phyloP scores from a whole-genome alignment of 2,329 filamentous ascomycete genomes.

The Fusarium pseudonygamai region DNA sequence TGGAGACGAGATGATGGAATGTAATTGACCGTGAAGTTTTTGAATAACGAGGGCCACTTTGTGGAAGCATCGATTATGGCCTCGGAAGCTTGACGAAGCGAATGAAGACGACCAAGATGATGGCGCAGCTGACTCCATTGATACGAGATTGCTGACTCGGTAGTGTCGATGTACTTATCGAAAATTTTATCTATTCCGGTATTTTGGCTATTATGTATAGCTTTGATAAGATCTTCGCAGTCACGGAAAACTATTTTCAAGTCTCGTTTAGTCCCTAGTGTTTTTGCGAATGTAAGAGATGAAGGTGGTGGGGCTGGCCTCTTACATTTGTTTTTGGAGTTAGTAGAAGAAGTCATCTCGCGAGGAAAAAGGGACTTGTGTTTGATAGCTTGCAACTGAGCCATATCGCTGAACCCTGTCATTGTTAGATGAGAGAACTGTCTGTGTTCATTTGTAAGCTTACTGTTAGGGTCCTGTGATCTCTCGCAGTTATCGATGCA shows the following conservation, averaged over 20 bases:
- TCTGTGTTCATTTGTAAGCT: not conserved
- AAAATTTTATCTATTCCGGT: not conserved
- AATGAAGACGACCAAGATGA: slow-evolving; percentile 4
- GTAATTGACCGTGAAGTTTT: not conserved
- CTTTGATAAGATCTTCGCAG: slow-evolving; percentile 4
- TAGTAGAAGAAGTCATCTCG: not conserved
- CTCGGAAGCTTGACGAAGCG: slow-evolving; percentile 2
- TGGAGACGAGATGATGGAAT: not conserved
- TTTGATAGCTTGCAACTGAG: not conserved
- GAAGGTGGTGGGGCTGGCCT: not conserved
- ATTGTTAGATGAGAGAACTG: not conserved
- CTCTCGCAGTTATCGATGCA: not conserved
- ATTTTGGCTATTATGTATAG: not conserved
- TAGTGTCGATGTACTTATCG: not conserved
- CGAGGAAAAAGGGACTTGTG: not conserved
- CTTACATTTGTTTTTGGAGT: not conserved
- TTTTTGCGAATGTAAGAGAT: not conserved
- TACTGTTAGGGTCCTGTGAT: not conserved
- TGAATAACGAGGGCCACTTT: not conserved
- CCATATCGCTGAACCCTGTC: not conserved
- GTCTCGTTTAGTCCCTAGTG: not conserved
- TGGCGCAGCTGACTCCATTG: slow-evolving; percentile 5
- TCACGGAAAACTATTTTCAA: not conserved
- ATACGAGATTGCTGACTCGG: not conserved
- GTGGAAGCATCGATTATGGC: not conserved